Conservation (phyloP, 2,329 filamentous ascomycete species). For the Fonsecaea pugnacius region DNA sequence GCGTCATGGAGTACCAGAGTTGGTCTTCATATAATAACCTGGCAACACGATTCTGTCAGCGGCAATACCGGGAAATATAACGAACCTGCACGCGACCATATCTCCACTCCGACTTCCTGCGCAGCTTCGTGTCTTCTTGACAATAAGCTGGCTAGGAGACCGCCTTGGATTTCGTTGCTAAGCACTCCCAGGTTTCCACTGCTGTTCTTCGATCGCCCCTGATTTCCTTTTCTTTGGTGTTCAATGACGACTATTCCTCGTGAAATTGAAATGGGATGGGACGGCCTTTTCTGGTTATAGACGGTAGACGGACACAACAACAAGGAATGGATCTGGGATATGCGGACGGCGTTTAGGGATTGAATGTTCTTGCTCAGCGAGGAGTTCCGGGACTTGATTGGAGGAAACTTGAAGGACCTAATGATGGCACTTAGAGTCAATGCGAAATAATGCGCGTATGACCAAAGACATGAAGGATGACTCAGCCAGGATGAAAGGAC, state of each 20-base stretch:
- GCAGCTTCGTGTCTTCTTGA: neutral
- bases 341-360: neutral
- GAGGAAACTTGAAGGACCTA: neutral
- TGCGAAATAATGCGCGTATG: neutral
- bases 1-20: neutral
- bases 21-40: neutral
- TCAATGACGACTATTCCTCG: neutral
- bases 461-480: neutral
- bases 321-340: neutral
- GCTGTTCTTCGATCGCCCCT: neutral
- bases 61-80: neutral
- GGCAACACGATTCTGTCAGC: neutral
- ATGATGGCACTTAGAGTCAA: neutral
- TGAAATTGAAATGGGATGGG: neutral
- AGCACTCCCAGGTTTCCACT: neutral
- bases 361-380: conserved; percentile 1
- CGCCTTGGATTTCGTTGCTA: neutral
- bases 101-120: neutral
- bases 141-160: neutral
- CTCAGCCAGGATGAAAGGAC: neutral
- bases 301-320: neutral
- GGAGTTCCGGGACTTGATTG: neutral
- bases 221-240: neutral
- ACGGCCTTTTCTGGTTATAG: neutral
- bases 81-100: neutral